These are phyloP conservation scores for Penstemon newberryi DNA, from an alignment of 257 asterid genomes.

Conservation along the genomic window DNA sequence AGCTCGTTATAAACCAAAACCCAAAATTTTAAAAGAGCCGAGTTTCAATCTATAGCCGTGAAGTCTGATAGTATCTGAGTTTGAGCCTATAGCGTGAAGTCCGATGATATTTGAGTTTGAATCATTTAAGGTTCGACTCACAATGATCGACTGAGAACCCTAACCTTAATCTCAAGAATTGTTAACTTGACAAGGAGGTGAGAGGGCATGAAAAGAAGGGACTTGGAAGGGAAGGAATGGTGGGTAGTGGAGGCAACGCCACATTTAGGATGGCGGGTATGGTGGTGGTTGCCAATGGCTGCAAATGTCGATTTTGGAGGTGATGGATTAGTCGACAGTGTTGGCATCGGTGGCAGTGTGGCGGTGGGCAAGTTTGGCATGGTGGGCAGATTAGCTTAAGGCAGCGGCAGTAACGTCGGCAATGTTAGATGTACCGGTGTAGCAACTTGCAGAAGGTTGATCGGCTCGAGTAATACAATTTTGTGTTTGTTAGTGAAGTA, in stretches of 20 bases:
- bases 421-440: neutral
- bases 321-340: neutral
- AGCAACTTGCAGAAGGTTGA: no score
- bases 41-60: no score
- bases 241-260: constrained; percentile 16
- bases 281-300: neutral
- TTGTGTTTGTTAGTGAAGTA: no score
- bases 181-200: neutral
- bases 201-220: constrained; percentile 10
- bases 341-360: neutral
- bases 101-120: no score
- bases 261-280: constrained; percentile 25
- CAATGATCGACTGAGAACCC: no score
- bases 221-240: neutral
- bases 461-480: no score
- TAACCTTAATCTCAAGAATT: no score
- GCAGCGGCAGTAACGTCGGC: neutral
- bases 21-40: no score
- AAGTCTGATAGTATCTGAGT: no score
- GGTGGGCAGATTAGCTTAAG: neutral
- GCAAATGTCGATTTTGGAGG: neutral
- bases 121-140: no score
- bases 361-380: neutral
- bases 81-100: no score
- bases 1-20: no score